A percentile compares a stretch with the other conserved stretches of the same genome.
These are phyloP conservation scores for Curvularia sp. DNA, from an alignment of 2,329 filamentous ascomycete species.

Conservation along the genomic window DNA sequence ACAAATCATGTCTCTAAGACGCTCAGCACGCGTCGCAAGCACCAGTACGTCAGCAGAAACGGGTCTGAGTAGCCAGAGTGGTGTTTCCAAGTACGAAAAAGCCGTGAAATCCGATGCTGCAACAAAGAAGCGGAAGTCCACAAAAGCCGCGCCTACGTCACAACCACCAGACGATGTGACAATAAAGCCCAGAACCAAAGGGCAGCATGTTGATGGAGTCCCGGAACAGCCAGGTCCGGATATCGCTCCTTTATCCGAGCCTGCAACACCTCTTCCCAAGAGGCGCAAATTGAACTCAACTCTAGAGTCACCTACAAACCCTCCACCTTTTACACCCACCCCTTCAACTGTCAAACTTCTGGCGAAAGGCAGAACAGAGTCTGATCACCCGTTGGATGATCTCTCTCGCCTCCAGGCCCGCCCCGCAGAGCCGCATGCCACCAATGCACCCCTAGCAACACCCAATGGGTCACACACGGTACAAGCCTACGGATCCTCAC, in stretches of 20 bases:
- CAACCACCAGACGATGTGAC: conserved; percentile 3
- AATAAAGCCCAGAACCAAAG: conserved; percentile 3
- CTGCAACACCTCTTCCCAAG: conserved; percentile 45
- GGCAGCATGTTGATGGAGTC: neutral
- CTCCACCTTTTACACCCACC: conserved; percentile 53
- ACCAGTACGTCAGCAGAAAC: conserved; percentile 30
- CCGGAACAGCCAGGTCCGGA: conserved; percentile 9
- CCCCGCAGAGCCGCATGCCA: conserved; percentile 68
- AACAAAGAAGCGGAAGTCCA: conserved; percentile 38
- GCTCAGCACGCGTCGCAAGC: conserved; percentile 58
- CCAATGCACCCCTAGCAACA: conserved; percentile 75
- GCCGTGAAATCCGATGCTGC: conserved; percentile 17
- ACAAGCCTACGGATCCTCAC: conserved; percentile 51
- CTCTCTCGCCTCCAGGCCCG: conserved; percentile 52
- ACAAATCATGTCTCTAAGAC: conserved; percentile 59
- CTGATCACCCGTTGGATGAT: conserved; percentile 36
- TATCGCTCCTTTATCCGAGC: conserved; percentile 26
- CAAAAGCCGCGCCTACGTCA: conserved; percentile 12
- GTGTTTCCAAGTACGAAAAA: conserved; percentile 21
- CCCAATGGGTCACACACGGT: conserved; percentile 72
- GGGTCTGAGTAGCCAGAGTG: conserved; percentile 23
- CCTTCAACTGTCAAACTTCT: conserved; percentile 59
- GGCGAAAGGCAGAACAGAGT: conserved; percentile 29
- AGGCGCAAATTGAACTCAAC: conserved; percentile 25
- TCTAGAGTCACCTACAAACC: conserved; percentile 26